Evolutionary conservation across 352 stramenopile genomes (phyloP).

Genomic region (Phytophthora tubulina): DNA sequence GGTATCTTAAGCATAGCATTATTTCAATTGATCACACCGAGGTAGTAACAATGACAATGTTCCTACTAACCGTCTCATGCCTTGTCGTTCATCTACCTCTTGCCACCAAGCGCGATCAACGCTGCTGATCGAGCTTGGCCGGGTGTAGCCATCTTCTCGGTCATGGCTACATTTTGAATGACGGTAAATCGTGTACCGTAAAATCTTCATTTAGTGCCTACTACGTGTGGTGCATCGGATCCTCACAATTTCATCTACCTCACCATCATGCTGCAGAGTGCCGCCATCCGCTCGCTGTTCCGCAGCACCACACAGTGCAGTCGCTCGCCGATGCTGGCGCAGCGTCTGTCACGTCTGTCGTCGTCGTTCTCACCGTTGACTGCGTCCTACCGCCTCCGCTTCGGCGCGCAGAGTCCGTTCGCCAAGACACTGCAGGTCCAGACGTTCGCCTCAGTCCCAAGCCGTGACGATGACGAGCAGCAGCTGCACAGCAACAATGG

Average conservation of each 20-base stretch:
- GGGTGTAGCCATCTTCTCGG: too few relatives aligned
- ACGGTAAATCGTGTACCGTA: constrained; percentile 6
- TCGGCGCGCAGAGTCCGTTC: constrained; percentile 30
- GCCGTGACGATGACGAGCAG: constrained; percentile 39
- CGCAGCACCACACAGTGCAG: constrained; percentile 25
- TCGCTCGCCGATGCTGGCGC: constrained; percentile 27
- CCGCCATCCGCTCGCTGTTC: constrained; percentile 43
- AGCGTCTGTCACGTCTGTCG: constrained; percentile 30
- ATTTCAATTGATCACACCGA: too few relatives aligned
- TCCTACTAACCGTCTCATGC: too few relatives aligned
- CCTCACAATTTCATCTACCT: neutral
- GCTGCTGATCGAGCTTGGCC: too few relatives aligned
- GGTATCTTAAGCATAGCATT: too few relatives aligned
- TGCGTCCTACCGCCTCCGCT: constrained; percentile 27
- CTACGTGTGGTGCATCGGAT: constrained; percentile 18
- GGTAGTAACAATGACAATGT: too few relatives aligned
- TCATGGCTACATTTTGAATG: constrained; percentile 3
- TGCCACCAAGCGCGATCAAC: too few relatives aligned
- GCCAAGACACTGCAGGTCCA: constrained; percentile 48
- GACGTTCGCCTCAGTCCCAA: constrained; percentile 62
- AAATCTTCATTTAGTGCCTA: neutral
- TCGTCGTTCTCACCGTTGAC: constrained; percentile 27
- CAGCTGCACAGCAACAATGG: constrained; percentile 32
- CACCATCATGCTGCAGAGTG: constrained; percentile 36
- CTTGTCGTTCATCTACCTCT: too few relatives aligned